Base-by-base conservation (phyloP, 495 filamentous ascomycete genomes). In the Hypomontagnella monticulosa region DNA sequence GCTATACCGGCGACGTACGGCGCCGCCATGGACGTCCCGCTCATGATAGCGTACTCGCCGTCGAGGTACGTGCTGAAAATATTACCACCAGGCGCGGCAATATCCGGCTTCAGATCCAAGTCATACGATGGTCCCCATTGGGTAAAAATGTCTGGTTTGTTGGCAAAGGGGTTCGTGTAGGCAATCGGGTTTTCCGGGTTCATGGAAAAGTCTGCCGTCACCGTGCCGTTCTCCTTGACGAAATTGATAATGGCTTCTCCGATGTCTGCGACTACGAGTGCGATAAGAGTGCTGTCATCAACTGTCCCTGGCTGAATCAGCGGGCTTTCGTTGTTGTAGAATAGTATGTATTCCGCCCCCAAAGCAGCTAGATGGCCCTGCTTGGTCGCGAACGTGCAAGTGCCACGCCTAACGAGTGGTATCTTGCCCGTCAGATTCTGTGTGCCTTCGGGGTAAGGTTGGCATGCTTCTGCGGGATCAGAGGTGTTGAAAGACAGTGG, bases 381-480 rank as follows among this genome's bases (percentile, higher is more conserved):
- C n/a, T n/a, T n/a, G n/a, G n/a, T n/a, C n/a, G n/a, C n/a, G n/a
- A n/a, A n/a, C n/a, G n/a, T n/a, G n/a, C n/a, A n/a, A n/a, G n/a
- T n/a, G n/a, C n/a, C n/a, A n/a, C n/a, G n/a, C n/a, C 81, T 78
- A 46, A 86, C 70, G 8, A 86, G 71, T 19, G 83, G 80, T 34
- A 86, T 77, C 43, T 81, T 71, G 11, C 71, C 69, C 0, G 78
- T 75, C 4, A 86, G 74, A 51, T 83, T 70, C 4, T 78, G 78
- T 23, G 70, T 73, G 46, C 52, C 61, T 14, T 61, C 69, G 0
- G 77, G 69, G 27, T 73, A 66, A 5, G 71, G 55, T 19, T 61
- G 34, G 42, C 77, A 79, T 14, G 65, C 68, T 46, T 79, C 75
- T 15, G 64, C 67, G 7, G 62, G 58, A 37, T 72, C 50, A 8